A percentile compares a stretch with the other conserved stretches of the same genome.
These are phyloP conservation scores for Phytomonas sp. DNA, from an alignment of 208 protist species.

Conservation along the genomic window DNA sequence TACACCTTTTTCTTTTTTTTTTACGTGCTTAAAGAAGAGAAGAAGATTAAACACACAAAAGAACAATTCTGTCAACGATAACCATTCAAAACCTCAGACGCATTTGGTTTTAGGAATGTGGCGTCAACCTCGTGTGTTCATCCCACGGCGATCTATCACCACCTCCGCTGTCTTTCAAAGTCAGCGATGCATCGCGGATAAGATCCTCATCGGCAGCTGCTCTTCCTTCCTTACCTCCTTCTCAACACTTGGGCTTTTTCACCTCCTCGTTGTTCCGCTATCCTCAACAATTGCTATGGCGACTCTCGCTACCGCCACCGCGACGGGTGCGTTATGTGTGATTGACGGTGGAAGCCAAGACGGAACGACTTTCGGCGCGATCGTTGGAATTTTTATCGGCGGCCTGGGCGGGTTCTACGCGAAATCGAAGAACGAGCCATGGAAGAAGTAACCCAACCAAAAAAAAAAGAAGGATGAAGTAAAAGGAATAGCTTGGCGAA, in stretches of 20 bases:
- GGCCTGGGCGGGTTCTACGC: conserved; percentile 81
- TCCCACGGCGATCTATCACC: neutral
- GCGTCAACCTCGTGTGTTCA: neutral
- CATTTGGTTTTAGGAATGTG: neutral
- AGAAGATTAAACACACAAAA: too few species aligned
- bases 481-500: neutral
- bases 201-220: conserved; percentile 61
- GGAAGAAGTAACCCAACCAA: conserved; percentile 51
- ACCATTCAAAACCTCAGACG: too few species aligned
- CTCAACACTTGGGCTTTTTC: conserved; percentile 69
- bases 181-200: conserved; percentile 65
- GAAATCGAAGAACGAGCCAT: conserved; percentile 83
- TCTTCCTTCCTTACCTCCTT: conserved; percentile 48
- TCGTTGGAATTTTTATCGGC: conserved; percentile 71
- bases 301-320: conserved; percentile 55
- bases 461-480: too few species aligned
- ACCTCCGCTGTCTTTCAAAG: neutral
- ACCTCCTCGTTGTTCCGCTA: conserved; percentile 79
- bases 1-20: neutral
- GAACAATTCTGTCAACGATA: too few species aligned
- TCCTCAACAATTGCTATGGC: conserved; percentile 39
- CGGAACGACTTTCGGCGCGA: conserved; percentile 69
- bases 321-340: conserved; percentile 55
- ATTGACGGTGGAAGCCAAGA: conserved; percentile 71
- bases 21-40: neutral